Evolutionary conservation across 495 filamentous ascomycete species (phyloP).

Genomic region (Eremomyces bilateralis): DNA sequence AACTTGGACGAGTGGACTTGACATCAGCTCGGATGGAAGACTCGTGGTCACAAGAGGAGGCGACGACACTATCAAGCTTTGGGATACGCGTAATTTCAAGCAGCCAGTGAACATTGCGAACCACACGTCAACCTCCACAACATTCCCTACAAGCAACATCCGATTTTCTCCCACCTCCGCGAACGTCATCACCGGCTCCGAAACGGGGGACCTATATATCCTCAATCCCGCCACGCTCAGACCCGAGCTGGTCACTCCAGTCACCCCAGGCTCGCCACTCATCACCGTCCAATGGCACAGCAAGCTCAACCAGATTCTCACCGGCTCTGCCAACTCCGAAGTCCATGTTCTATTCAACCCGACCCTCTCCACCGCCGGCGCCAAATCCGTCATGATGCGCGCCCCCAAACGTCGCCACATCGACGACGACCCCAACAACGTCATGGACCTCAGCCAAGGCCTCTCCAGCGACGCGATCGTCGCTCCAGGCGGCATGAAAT

Average conservation of each 20-base stretch:
- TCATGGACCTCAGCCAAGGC: constrained; percentile 56
- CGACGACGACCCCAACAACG: constrained; percentile 72
- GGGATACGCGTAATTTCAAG: constrained; percentile 96
- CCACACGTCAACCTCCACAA: constrained; percentile 60
- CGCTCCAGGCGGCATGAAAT: constrained; percentile 33
- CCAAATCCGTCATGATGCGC: constrained; percentile 73
- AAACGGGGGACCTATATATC: constrained; percentile 72
- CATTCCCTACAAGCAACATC: constrained; percentile 70
- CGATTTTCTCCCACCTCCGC: constrained; percentile 65
- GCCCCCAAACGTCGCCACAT: constrained; percentile 87
- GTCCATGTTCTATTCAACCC: constrained; percentile 84
- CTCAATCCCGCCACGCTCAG: constrained; percentile 75
- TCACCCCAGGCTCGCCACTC: constrained; percentile 63
- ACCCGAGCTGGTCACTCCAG: constrained; percentile 62
- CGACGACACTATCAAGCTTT: constrained; percentile 66
- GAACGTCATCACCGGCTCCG: constrained; percentile 73
- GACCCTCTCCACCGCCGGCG: constrained; percentile 53
- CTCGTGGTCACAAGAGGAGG: constrained; percentile 77
- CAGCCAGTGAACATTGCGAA: constrained; percentile 56
- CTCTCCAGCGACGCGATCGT: constrained; percentile 68
- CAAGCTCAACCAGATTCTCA: constrained; percentile 89
- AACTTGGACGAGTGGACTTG: constrained; percentile 88
- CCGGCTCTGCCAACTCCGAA: constrained; percentile 74
- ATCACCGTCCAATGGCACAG: constrained; percentile 80
- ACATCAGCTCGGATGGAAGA: constrained; percentile 75